Percentiles rank a stretch among this genome's conserved stretches.
Evolutionary conservation across 1,284 basidiomycete genomes (phyloP).

Genomic region (Puccinia sorghi): DNA sequence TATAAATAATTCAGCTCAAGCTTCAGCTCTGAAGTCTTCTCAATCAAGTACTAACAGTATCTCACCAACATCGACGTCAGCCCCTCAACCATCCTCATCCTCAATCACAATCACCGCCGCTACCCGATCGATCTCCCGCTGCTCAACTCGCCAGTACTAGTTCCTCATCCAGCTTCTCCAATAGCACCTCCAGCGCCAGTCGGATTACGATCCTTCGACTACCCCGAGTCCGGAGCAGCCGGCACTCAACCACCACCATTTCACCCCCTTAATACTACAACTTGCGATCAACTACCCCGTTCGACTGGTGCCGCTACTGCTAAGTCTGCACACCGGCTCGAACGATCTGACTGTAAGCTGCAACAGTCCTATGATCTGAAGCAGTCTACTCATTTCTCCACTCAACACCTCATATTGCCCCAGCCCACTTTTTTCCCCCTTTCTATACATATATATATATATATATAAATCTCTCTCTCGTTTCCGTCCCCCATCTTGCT

Average conservation of each 20-base stretch:
- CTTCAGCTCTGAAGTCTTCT: background rate
- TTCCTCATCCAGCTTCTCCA: too few species aligned
- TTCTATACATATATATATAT: too few species aligned
- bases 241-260: background rate
- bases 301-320: constrained; percentile 9
- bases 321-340: background rate
- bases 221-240: background rate
- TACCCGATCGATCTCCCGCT: too few species aligned
- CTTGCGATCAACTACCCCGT: background rate
- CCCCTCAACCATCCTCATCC: too few species aligned
- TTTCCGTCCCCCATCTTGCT: background rate
- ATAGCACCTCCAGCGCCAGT: background rate
- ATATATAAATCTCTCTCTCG: too few species aligned
- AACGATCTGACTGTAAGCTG: background rate
- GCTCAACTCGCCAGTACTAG: too few species aligned
- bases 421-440: background rate
- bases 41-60: background rate
- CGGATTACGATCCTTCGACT: background rate
- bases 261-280: background rate
- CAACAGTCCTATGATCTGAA: background rate
- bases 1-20: background rate
- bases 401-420: too few species aligned
- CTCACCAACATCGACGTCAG: background rate
- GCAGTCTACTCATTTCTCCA: background rate
- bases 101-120: too few species aligned